Evolutionary conservation across 129 eudicot species (phyloP).

Genomic region (Oenanthe sinensis): DNA sequence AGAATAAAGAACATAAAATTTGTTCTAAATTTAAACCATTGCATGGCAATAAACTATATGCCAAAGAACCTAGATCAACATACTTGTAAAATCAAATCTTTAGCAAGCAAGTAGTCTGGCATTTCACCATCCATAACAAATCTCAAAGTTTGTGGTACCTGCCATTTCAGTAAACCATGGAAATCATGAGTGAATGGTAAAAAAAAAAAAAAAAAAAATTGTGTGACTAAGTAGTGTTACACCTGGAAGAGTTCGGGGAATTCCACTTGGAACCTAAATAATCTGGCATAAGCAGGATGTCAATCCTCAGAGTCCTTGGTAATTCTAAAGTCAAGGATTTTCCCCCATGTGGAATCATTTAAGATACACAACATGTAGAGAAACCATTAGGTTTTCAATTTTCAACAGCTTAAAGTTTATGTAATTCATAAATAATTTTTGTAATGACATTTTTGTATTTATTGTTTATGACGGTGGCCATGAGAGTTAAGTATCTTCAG

Average conservation of each 20-base stretch:
- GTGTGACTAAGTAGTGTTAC: neutral
- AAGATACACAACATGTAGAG: neutral
- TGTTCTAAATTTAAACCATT: neutral
- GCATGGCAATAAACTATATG: neutral
- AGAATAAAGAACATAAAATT: neutral
- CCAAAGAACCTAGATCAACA: slow-evolving; percentile 11
- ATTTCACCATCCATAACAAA: slow-evolving; percentile 98
- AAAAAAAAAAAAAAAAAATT: neutral
- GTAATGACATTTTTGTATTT: neutral
- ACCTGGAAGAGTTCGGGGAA: neutral
- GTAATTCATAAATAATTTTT: neutral
- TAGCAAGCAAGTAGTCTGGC: slow-evolving; percentile 90
- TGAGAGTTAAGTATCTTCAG: neutral
- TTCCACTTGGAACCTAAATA: neutral
- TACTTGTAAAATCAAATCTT: slow-evolving; percentile 95
- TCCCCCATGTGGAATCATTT: neutral
- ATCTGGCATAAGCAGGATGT: neutral
- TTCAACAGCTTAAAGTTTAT: neutral
- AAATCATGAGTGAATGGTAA: neutral
- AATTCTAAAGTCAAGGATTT: neutral
- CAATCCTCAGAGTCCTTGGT: neutral
- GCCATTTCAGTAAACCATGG: slow-evolving; percentile 12
- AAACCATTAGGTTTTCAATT: neutral
- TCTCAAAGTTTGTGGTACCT: slow-evolving; percentile 97
- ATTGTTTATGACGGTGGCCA: neutral